Percentiles rank a stretch among this genome's conserved stretches.
phyloP scores from a whole-genome alignment of 2,329 filamentous ascomycete species.

The Pyricularia sp. region DNA sequence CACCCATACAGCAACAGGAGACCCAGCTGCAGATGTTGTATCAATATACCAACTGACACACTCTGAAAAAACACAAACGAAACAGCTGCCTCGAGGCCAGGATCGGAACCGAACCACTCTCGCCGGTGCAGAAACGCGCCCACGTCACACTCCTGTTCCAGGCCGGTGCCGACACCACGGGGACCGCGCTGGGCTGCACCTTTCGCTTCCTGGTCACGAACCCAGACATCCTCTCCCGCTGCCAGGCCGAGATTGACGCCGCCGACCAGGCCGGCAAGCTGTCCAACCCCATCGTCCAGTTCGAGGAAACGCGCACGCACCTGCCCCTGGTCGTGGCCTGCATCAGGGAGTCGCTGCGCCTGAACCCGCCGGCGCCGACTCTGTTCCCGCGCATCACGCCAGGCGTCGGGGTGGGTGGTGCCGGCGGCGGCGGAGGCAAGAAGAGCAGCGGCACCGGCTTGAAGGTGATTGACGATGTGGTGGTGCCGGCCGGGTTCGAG shows the following conservation, averaged over 20 bases:
- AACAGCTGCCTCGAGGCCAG: background rate
- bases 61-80: background rate
- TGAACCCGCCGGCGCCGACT: slow-evolving; percentile 18
- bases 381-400: slow-evolving; percentile 19
- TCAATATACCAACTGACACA: background rate
- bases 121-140: background rate
- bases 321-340: slow-evolving; percentile 9
- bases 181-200: slow-evolving; percentile 1
- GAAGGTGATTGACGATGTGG: slow-evolving; percentile 15
- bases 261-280: slow-evolving; percentile 28
- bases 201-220: slow-evolving; percentile 2
- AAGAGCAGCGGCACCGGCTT: background rate
- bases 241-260: slow-evolving; percentile 46
- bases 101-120: background rate
- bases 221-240: slow-evolving; percentile 12
- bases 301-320: slow-evolving; percentile 18
- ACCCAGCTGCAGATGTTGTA: background rate
- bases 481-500: slow-evolving; percentile 17
- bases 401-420: no score
- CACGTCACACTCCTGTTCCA: background rate
- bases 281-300: slow-evolving; percentile 46
- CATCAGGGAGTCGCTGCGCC: slow-evolving; percentile 14
- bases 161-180: slow-evolving; percentile 1
- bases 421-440: slow-evolving; percentile 15
- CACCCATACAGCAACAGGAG: background rate